Conservation (phyloP, 345 rosid species). For the Eucalyptus regnans region DNA sequence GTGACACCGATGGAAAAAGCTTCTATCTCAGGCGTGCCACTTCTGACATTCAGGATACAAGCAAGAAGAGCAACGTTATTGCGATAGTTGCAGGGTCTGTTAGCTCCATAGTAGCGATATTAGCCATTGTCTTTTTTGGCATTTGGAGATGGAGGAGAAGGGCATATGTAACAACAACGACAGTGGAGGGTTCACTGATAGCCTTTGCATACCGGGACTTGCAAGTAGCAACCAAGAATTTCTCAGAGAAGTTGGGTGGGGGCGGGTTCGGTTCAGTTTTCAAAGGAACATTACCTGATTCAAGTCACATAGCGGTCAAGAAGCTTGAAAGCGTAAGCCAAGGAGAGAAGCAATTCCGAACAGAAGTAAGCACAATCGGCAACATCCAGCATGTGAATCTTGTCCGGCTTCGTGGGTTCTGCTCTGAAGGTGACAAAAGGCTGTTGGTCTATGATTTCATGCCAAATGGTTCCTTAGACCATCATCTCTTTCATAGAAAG, state of each 20-base stretch:
- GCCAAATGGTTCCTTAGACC: slow-evolving; percentile 64
- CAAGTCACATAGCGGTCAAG: slow-evolving; percentile 68
- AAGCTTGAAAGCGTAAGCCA: slow-evolving; percentile 68
- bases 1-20: slow-evolving; percentile 12
- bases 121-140: slow-evolving; percentile 9
- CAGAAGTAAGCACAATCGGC: slow-evolving; percentile 75
- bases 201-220: slow-evolving; percentile 60
- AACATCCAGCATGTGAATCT: slow-evolving; percentile 74
- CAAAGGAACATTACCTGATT: slow-evolving; percentile 54
- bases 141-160: slow-evolving; percentile 18
- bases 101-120: slow-evolving; percentile 17
- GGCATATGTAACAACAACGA: slow-evolving; percentile 1
- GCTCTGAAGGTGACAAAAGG: slow-evolving; percentile 60
- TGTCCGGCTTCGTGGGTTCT: slow-evolving; percentile 76
- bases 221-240: slow-evolving; percentile 55
- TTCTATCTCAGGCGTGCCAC: slow-evolving; percentile 43
- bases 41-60: slow-evolving; percentile 35
- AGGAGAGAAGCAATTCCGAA: slow-evolving; percentile 85
- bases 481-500: slow-evolving; percentile 28
- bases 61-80: slow-evolving; percentile 8
- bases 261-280: slow-evolving; percentile 92
- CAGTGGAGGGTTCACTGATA: slow-evolving; percentile 44
- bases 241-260: slow-evolving; percentile 68
- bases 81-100: not conserved
- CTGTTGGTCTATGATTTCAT: slow-evolving; percentile 71